phyloP scores from a whole-genome alignment of 148 eudicot genomes.

The Nyssa sinensis region DNA sequence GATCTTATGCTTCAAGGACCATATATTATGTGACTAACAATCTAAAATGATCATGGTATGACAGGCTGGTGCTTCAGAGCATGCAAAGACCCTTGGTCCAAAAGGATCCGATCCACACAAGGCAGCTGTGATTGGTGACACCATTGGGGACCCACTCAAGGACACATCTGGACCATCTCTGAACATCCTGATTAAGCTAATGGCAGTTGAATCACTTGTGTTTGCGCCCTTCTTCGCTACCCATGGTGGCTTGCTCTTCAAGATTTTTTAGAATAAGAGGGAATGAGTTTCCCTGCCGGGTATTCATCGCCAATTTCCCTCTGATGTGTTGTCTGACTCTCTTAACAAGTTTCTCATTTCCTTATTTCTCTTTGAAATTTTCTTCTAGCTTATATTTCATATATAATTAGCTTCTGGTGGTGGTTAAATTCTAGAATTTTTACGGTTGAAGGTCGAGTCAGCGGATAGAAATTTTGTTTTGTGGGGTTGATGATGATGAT shows the following conservation, averaged over 20 bases:
- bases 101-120: constrained; percentile 47
- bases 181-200: constrained; percentile 48
- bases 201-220: constrained; percentile 47
- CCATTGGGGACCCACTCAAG: constrained; percentile 48
- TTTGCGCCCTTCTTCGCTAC: constrained; percentile 49
- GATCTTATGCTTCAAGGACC: neutral
- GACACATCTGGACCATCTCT: constrained; percentile 48
- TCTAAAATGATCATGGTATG: neutral
- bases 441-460: neutral
- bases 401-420: neutral
- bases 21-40: neutral
- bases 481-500: neutral
- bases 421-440: too few relatives aligned
- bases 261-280: neutral
- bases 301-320: neutral
- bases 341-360: neutral
- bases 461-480: neutral
- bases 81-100: constrained; percentile 38
- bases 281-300: neutral
- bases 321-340: neutral
- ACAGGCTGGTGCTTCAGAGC: constrained; percentile 46
- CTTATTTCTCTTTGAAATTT: neutral
- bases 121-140: constrained; percentile 49
- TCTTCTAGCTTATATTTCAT: neutral
- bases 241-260: constrained; percentile 43